Percentiles rank a stretch among this genome's conserved stretches.
Evolutionary conservation across 768 basidiomycete genomes (phyloP).

Genomic region (Auricularia cornea): DNA sequence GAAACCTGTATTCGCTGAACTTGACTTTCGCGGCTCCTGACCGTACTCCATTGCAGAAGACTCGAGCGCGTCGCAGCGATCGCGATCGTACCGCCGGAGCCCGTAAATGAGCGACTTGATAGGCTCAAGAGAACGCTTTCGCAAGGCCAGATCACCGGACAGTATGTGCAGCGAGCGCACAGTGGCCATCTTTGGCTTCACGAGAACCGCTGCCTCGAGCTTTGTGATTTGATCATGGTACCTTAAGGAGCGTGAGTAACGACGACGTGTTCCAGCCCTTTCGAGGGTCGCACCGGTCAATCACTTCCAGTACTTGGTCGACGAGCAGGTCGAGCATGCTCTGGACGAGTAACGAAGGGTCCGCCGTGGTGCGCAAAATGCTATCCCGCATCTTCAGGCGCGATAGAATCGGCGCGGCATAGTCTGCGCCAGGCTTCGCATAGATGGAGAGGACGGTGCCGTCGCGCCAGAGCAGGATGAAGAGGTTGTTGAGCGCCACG

Average conservation of each 20-base stretch:
- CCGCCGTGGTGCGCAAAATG: slow-evolving; percentile 50
- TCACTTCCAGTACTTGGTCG: slow-evolving; percentile 57
- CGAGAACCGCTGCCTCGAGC: slow-evolving; percentile 51
- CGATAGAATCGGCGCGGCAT: slow-evolving; percentile 49
- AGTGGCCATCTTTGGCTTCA: slow-evolving; percentile 52
- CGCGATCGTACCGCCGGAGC: slow-evolving; percentile 59
- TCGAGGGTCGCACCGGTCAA: slow-evolving; percentile 25
- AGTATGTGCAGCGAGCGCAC: slow-evolving; percentile 63
- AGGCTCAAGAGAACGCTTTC: slow-evolving; percentile 66
- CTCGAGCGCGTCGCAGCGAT: slow-evolving; percentile 52
- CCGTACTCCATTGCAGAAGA: slow-evolving; percentile 36
- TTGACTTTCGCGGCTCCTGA: slow-evolving; percentile 60
- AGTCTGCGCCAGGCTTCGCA: slow-evolving; percentile 34
- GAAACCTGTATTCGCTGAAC: slow-evolving; percentile 25
- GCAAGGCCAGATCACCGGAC: slow-evolving; percentile 63
- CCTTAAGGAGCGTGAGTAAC: not conserved
- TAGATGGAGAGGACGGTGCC: slow-evolving; percentile 60
- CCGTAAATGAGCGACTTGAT: slow-evolving; percentile 63
- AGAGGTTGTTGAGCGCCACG: slow-evolving; percentile 55
- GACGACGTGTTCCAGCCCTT: not conserved
- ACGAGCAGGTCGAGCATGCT: slow-evolving; percentile 62
- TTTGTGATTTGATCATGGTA: slow-evolving; percentile 56
- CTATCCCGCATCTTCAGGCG: slow-evolving; percentile 53
- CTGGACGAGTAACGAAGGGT: slow-evolving; percentile 62
- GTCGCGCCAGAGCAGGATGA: slow-evolving; percentile 58